Base-by-base conservation (phyloP, 306 rosid genomes). In the Cucurbita argyrosperma region DNA sequence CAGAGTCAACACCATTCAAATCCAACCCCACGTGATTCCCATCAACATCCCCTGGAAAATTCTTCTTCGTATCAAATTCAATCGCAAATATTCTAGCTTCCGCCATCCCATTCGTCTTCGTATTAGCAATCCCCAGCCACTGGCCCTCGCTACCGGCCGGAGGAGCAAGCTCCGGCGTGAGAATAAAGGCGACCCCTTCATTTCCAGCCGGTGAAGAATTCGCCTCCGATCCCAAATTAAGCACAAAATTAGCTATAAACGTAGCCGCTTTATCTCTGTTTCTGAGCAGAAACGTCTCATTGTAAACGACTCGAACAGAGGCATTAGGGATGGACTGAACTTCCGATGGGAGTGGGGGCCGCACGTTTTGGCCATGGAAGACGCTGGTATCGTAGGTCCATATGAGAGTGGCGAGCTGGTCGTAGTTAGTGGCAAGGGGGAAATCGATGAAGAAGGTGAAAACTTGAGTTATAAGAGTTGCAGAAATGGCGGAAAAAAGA, bases 31-130 rank as follows among this genome's bases (percentile, higher is more conserved):
- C 87, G 47, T 89, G 96, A 76, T 86, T 80, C 16, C 71, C 72
- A 19, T 91, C 90, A 4, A 86, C 52, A 64, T 89, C 90, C 63
- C 86, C 77, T 2, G 42, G 12, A 30, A 60, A 88, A 73, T 84
- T 91, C 67, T 82, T 76, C 47, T 79, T 82, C 0, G 96, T 89
- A 76, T 91, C 96, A 4, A 91, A 89, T 62, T 91, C 96, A 1
- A 91, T 81, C 0, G 96, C 97, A 4, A 91, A 74, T 14, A 87
- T 79, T 16, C 21, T 54, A 4, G 83, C 80, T 60, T 39, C 37
- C 26, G 77, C 39, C 38, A 89, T 78, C 65, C 92, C 96, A 60
- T 87, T 91, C 13, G 85, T 76, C 0, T 43, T 39, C 0, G 16
- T 1, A 5, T 64, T 91, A 8, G 79, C 83, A 64, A 81, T 81